These are phyloP conservation scores for Suillus variegatus DNA, from an alignment of 768 basidiomycete species.

Conservation along the genomic window DNA sequence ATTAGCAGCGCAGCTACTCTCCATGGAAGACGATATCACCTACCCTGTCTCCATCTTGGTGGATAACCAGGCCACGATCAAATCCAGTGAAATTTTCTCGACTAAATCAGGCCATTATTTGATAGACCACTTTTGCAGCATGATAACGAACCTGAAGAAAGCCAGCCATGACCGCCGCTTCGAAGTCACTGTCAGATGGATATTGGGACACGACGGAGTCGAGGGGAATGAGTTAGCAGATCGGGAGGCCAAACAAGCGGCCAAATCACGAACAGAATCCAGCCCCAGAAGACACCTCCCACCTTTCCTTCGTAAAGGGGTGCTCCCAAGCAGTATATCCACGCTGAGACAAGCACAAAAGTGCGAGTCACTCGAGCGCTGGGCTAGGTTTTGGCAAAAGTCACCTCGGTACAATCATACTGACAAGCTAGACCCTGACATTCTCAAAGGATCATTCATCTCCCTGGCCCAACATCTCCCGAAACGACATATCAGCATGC, in stretches of 20 bases:
- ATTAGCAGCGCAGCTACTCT: slow-evolving; percentile 14
- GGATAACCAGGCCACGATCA: slow-evolving; percentile 27
- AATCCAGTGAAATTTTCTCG: slow-evolving; percentile 19
- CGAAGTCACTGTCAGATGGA: neutral
- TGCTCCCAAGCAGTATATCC: too few relatives aligned
- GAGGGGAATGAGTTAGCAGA: slow-evolving; percentile 25
- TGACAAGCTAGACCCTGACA: neutral
- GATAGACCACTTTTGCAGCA: slow-evolving; percentile 6
- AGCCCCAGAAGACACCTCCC: neutral
- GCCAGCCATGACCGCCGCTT: fast-evolving
- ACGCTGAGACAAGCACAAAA: too few relatives aligned
- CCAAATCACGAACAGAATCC: neutral
- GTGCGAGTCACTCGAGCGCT: too few relatives aligned
- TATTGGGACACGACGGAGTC: slow-evolving; percentile 6
- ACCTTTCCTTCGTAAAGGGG: neutral
- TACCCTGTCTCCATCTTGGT: slow-evolving; percentile 8
- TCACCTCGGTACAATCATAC: neutral
- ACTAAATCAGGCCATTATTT: neutral
- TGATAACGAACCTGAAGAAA: neutral
- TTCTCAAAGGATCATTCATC: neutral
- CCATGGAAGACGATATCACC: neutral
- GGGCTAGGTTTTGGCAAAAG: neutral
- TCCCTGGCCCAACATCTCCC: slow-evolving; percentile 11
- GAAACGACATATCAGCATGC: slow-evolving; percentile 20
- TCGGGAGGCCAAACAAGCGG: slow-evolving; percentile 22